A percentile compares a stretch with the other conserved stretches of the same genome.
Conservation (phyloP, 192 early-diverging fungal species). For the Chytriomyces confervae region DNA sequence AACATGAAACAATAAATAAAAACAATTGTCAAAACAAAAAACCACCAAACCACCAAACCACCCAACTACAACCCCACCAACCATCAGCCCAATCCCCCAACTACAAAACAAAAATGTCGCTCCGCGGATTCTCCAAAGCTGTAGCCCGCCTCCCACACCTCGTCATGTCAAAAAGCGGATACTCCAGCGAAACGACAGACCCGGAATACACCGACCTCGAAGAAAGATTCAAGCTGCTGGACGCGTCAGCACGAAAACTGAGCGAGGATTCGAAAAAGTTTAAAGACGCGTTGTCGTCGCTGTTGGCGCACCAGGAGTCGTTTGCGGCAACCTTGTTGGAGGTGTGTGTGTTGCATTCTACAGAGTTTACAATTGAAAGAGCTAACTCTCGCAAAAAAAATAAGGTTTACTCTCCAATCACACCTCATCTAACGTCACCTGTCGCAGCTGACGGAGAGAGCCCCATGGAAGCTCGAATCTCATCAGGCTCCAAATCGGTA, state of each 20-base stretch:
- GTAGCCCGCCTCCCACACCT: conserved; percentile 80
- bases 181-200: conserved; percentile 60
- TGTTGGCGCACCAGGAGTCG: conserved; percentile 67
- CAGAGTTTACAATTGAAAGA: not conserved
- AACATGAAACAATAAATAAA: too few relatives aligned
- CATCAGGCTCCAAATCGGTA: not conserved
- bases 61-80: not conserved
- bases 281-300: conserved; percentile 54
- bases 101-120: conserved; percentile 56
- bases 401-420: conserved; percentile 33
- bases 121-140: conserved; percentile 80
- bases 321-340: conserved; percentile 63
- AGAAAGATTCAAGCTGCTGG: conserved; percentile 64
- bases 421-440: not conserved
- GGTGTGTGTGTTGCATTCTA: conserved; percentile 38
- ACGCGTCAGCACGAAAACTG: conserved; percentile 63
- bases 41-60: not conserved
- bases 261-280: conserved; percentile 71
- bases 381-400: not conserved
- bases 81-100: not conserved
- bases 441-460: not conserved
- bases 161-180: conserved; percentile 70
- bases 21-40: too few relatives aligned
- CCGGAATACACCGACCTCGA: conserved; percentile 71
- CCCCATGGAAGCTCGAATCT: not conserved